These are phyloP conservation scores for Chrysoporthe austroafricana DNA, from an alignment of 2,329 filamentous ascomycete species.

Conservation along the genomic window DNA sequence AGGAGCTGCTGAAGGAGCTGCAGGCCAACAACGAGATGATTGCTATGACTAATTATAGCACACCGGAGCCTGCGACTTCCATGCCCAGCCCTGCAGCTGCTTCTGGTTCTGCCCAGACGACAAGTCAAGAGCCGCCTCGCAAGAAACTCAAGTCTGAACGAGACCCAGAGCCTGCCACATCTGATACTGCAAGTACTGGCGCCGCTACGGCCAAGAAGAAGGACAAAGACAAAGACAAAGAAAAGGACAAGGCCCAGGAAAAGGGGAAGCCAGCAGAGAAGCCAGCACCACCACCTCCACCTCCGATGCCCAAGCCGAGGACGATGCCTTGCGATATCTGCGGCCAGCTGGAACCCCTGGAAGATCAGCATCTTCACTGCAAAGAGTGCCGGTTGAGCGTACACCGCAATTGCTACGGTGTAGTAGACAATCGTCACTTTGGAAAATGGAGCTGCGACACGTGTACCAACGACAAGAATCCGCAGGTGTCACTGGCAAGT, in stretches of 20 bases:
- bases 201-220: conserved; percentile 46
- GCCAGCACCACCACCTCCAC: conserved; percentile 67
- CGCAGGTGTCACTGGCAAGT: conserved; percentile 86
- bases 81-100: conserved; percentile 35
- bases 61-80: conserved; percentile 36
- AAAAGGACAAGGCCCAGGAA: conserved; percentile 55
- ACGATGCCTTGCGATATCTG: conserved; percentile 86
- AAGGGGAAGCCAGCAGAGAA: conserved; percentile 57
- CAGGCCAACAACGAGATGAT: conserved; percentile 66
- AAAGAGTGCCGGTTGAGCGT: conserved; percentile 89
- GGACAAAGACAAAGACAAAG: conserved; percentile 45
- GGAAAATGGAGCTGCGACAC: conserved; percentile 95
- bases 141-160: conserved; percentile 66
- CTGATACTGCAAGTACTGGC: conserved; percentile 48
- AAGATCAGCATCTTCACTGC: conserved; percentile 77
- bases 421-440: conserved; percentile 68
- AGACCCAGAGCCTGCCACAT: conserved; percentile 50
- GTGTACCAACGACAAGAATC: conserved; percentile 91
- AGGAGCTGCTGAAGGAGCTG: conserved; percentile 81
- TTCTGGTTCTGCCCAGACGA: conserved; percentile 35
- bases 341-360: conserved; percentile 70
- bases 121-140: conserved; percentile 57
- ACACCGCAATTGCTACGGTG: conserved; percentile 90
- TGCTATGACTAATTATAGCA: conserved; percentile 45
- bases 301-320: conserved; percentile 78